Percentiles rank a stretch among this genome's conserved stretches.
Conservation (phyloP, 371 early-diverging fungal genomes). For the Rhizopus sp. region DNA sequence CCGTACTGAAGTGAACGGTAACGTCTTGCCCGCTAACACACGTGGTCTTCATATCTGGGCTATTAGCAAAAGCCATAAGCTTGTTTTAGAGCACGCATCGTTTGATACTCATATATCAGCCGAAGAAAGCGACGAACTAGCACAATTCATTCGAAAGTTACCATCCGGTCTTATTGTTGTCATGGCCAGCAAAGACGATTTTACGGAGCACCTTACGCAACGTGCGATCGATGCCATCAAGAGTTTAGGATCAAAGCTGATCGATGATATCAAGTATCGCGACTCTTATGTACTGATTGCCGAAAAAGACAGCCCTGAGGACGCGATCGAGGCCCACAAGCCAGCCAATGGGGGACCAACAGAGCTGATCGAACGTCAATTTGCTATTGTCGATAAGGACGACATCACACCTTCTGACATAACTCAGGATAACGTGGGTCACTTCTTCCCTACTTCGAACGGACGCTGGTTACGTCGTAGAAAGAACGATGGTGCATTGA, state of each 20-base stretch:
- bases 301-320: constrained; percentile 45
- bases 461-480: constrained; percentile 82
- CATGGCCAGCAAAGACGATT: constrained; percentile 74
- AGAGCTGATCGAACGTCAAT: constrained; percentile 39
- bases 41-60: constrained; percentile 81
- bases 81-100: constrained; percentile 65
- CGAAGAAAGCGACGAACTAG: constrained; percentile 74
- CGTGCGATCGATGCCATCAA: constrained; percentile 60
- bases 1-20: constrained; percentile 68
- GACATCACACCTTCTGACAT: constrained; percentile 33
- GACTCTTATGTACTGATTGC: constrained; percentile 86
- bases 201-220: constrained; percentile 63
- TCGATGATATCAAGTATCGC: constrained; percentile 64
- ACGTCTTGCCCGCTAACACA: constrained; percentile 54
- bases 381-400: constrained; percentile 35
- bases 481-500: constrained; percentile 85
- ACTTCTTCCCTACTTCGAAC: constrained; percentile 62
- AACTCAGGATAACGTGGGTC: constrained; percentile 38
- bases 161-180: constrained; percentile 68
- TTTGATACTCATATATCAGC: constrained; percentile 80
- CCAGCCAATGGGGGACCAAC: constrained; percentile 54
- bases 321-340: constrained; percentile 43
- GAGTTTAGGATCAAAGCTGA: constrained; percentile 62
- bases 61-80: constrained; percentile 68
- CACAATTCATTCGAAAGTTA: constrained; percentile 63